Percentiles rank a stretch among this genome's conserved stretches.
Evolutionary conservation across 331 rosid species (phyloP).

Genomic region (Saraca asoca): DNA sequence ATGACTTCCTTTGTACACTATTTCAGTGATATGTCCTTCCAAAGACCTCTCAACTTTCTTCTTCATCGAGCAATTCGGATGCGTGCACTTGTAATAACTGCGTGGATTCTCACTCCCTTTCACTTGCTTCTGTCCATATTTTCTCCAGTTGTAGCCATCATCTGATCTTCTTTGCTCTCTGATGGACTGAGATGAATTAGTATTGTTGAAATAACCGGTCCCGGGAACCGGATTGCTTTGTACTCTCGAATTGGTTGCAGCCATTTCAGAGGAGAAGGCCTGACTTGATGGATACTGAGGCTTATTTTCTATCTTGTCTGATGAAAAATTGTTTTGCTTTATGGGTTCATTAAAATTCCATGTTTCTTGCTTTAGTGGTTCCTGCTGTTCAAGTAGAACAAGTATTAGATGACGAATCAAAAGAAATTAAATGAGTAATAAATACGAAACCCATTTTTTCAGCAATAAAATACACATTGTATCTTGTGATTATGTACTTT

Average conservation of each 20-base stretch:
- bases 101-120: conserved; percentile 96
- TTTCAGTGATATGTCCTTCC: conserved; percentile 90
- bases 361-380: conserved; percentile 45
- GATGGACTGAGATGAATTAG: conserved; percentile 41
- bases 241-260: conserved; percentile 29
- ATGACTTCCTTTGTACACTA: conserved; percentile 88
- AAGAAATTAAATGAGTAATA: conserved; percentile 14
- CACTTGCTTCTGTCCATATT: conserved; percentile 94
- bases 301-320: conserved; percentile 48
- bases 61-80: conserved; percentile 66
- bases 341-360: conserved; percentile 55
- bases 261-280: conserved; percentile 44
- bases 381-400: conserved; percentile 40
- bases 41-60: conserved; percentile 86
- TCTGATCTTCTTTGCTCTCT: conserved; percentile 67
- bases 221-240: conserved; percentile 40
- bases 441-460: neutral
- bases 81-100: conserved; percentile 88
- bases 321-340: conserved; percentile 33
- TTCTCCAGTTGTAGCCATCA: conserved; percentile 96
- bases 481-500: conserved; percentile 25
- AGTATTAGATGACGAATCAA: conserved; percentile 15
- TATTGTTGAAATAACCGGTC: conserved; percentile 42
- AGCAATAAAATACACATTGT: conserved; percentile 20
- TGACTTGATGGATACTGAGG: conserved; percentile 50